phyloP scores from a whole-genome alignment of 495 filamentous ascomycete genomes.

The Aspergillus ellipticus region DNA sequence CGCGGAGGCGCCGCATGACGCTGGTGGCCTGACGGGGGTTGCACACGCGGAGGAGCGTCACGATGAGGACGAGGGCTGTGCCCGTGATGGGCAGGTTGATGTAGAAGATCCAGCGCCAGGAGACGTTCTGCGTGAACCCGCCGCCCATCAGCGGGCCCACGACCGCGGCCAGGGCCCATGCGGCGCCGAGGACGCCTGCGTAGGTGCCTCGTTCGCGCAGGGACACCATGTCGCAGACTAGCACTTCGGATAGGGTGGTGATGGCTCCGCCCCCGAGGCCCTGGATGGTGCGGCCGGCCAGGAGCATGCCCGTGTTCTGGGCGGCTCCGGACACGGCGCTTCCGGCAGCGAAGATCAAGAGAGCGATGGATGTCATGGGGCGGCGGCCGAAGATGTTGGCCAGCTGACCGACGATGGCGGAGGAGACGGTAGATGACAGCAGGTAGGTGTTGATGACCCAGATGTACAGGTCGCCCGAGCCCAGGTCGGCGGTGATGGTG shows the following conservation, averaged over 20 bases:
- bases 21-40: conserved; percentile 1
- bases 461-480: conserved; percentile 28
- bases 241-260: conserved; percentile 60
- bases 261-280: conserved; percentile 73
- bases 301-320: conserved; percentile 59
- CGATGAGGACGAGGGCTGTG: conserved; percentile 4
- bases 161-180: conserved; percentile 66
- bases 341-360: conserved; percentile 56
- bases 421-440: conserved; percentile 29
- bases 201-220: conserved; percentile 44
- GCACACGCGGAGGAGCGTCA: conserved; percentile 14
- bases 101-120: conserved; percentile 40
- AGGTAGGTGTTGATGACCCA: conserved; percentile 39
- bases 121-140: conserved; percentile 60
- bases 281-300: conserved; percentile 64
- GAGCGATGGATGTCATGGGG: conserved; percentile 42
- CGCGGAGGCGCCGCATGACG: conserved; percentile 26
- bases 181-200: conserved; percentile 47
- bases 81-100: conserved; percentile 20
- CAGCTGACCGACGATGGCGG: conserved; percentile 38
- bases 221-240: conserved; percentile 64
- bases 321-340: conserved; percentile 52
- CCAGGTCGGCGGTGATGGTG: conserved; percentile 30
- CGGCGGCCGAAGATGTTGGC: conserved; percentile 43
- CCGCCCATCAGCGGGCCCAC: conserved; percentile 66